Percentiles rank a stretch among this genome's conserved stretches.
Evolutionary conservation across 225 moss, liverwort and hornwort genomes (phyloP).

Genomic region (Ulota crispa): DNA sequence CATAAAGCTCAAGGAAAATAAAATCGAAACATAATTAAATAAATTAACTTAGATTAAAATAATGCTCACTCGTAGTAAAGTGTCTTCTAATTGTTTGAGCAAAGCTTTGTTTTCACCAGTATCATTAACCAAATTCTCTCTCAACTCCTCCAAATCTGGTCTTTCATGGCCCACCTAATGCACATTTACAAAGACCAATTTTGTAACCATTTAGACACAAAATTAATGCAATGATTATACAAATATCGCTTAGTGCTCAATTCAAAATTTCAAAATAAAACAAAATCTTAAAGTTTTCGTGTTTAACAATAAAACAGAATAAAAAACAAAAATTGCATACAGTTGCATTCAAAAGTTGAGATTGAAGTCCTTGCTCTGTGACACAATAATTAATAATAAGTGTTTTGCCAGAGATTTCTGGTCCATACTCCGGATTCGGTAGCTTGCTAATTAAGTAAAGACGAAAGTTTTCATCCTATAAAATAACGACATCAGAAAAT

Average conservation of each 20-base stretch:
- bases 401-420: conserved; percentile 84
- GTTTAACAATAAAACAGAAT: background rate
- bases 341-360: conserved; percentile 86
- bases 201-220: background rate
- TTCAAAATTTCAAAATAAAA: accelerated
- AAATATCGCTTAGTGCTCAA: background rate
- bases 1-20: background rate
- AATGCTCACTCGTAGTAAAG: conserved; percentile 57
- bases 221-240: background rate
- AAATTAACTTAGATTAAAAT: too few relatives aligned
- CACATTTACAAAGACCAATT: background rate
- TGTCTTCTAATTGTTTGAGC: conserved; percentile 85
- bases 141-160: conserved; percentile 77
- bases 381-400: conserved; percentile 96
- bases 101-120: conserved; percentile 83
- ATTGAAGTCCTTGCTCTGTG: conserved; percentile 85
- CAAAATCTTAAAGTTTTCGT: accelerated
- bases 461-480: conserved; percentile 84
- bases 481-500: too few relatives aligned
- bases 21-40: accelerated
- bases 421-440: conserved; percentile 87
- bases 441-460: conserved; percentile 81
- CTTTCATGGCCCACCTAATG: conserved; percentile 80
- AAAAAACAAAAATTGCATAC: conserved; percentile 12
- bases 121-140: conserved; percentile 72